Evolutionary conservation across 1,139 yeast species (phyloP), one percentile per base, ranked within the genome.

Genomic region (Geotrichum histeridarum): DNA sequence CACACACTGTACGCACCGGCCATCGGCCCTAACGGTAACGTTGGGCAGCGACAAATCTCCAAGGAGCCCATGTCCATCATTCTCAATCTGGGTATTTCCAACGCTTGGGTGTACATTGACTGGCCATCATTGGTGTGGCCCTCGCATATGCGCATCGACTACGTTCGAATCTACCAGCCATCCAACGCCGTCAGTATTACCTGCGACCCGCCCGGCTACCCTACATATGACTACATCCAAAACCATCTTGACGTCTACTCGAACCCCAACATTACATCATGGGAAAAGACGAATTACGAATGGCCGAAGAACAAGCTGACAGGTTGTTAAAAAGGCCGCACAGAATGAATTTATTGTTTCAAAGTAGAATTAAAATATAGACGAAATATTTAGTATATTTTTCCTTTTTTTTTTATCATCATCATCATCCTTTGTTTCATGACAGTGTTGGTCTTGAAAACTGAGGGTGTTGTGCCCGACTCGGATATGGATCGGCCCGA

Each of bases 41-140:
- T 89, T 55, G 91, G 82, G 15, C 80, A 84, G 81, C 80, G 96
- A 66, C 68, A 77, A 55, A 77, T 89, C 48, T 77, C 93, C 14
- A 83, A 84, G 68, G 96, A 89, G 67, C 96, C 96, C 57, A 86
- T 89, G 95, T 77, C 89, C 1, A 75, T 89, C 38, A 74, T 89
- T 59, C 67, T 88, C 75, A 88, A 88, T 68, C 70, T 88, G 69
- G 96, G 94, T 69, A 71, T 88, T 51, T 87, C 95, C 8, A 82
- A 82, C 59, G 80, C 82, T 54, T 88, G 95, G 95, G 84, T 88
- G 1, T 84, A 84, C 66, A 86, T 88, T 59, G 86, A 86, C 67
- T 86, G 95, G 94, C 76, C 79, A 36, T 74, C 81, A 11, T 70
- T 88, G 48, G 67, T 70, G 42, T 87, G 88, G 77, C 96, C 96